Conservation (phyloP, 306 rosid species). For the Quercus wislizeni region DNA sequence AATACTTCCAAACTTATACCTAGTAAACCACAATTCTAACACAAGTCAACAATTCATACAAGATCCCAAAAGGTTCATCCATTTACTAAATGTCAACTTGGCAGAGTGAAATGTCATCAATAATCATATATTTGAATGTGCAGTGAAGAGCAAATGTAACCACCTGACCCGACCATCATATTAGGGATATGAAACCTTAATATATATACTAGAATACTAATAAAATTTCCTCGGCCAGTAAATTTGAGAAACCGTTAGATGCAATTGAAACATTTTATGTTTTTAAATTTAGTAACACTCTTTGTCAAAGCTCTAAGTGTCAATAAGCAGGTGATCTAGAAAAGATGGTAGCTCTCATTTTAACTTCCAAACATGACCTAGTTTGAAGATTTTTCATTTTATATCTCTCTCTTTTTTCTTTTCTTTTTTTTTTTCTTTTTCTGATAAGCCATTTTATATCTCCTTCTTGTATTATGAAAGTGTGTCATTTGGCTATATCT, state of each 20-base stretch:
- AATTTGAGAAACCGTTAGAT: not conserved
- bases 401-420: too few species aligned
- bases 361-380: not conserved
- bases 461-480: not conserved
- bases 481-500: not conserved
- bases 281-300: not conserved
- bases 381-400: not conserved
- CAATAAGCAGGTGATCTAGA: not conserved
- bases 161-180: not conserved
- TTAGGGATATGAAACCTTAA: not conserved
- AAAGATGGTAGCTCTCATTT: not conserved
- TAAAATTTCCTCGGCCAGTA: too few species aligned
- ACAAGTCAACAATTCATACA: not conserved
- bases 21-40: not conserved
- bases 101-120: not conserved
- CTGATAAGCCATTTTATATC: not conserved
- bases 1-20: not conserved
- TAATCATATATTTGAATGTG: not conserved
- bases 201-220: too few species aligned
- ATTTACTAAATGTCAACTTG: not conserved
- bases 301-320: not conserved
- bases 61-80: not conserved
- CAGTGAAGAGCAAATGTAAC: not conserved
- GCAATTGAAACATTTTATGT: not conserved
- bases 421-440: too few species aligned